These are phyloP conservation scores for Tilletia setariae DNA, from an alignment of 1,284 basidiomycete species.

Conservation along the genomic window DNA sequence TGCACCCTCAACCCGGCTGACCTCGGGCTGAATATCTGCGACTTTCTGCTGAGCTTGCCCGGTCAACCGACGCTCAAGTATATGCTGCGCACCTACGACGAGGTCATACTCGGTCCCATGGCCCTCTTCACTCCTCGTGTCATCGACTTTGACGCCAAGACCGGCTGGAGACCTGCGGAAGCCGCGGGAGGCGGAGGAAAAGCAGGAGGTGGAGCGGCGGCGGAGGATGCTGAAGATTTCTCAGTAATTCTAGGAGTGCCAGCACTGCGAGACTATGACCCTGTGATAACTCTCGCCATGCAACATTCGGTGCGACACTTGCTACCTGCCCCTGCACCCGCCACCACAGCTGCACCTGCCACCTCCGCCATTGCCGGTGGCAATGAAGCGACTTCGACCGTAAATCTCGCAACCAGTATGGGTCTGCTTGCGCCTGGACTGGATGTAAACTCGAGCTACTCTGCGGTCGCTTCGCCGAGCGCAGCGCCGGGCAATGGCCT, in stretches of 20 bases:
- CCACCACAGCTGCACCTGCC: neutral
- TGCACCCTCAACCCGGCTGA: constrained; percentile 49
- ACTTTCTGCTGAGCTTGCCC: constrained; percentile 70
- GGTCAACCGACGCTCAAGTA: constrained; percentile 79
- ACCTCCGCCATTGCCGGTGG: neutral
- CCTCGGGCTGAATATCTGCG: constrained; percentile 61
- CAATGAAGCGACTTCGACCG: neutral
- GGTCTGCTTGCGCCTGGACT: neutral
- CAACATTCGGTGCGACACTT: constrained; percentile 30
- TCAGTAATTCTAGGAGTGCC: constrained; percentile 13
- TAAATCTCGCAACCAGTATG: no score
- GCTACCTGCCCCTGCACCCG: constrained; percentile 23
- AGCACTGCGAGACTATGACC: neutral
- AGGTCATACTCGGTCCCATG: constrained; percentile 91
- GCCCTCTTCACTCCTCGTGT: constrained; percentile 86
- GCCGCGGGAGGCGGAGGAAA: constrained; percentile 12
- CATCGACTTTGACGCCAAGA: constrained; percentile 80
- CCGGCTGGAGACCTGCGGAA: constrained; percentile 22
- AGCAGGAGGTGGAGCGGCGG: constrained; percentile 18
- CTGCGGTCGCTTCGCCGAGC: neutral
- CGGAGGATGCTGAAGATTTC: constrained; percentile 37
- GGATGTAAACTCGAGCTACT: neutral
- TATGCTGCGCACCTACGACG: constrained; percentile 85
- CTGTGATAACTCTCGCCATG: constrained; percentile 44
- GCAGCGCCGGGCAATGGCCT: neutral